Evolutionary conservation across 2,329 filamentous ascomycete species (phyloP), one percentile per base, ranked within the genome.

Genomic region (Talaromyces sp.): DNA sequence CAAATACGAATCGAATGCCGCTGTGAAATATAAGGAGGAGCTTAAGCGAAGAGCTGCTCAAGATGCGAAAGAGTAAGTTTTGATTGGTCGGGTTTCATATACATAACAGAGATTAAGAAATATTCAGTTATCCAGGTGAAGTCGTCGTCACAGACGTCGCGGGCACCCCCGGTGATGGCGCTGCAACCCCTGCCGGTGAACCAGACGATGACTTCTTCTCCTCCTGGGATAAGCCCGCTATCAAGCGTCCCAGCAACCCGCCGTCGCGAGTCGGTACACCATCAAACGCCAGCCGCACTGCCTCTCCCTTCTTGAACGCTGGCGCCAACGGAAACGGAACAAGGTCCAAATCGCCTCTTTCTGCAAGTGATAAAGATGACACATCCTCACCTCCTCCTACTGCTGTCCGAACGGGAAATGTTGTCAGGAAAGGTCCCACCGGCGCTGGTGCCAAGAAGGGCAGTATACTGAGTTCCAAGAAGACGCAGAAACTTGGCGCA

Each of bases 21-120:
- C 95, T 25, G 91, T 88, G 71, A 98, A 98, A 81, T 99, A 99
- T 82, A 99, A 99, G 84, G 94, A 97, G 64, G 94, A 98, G 78
- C 84, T 99, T 66, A 94, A 94, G 82, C 88, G 89, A 78, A 86
- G 94, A 71, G 92, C 92, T 61, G 90, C 89, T 51, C 85, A 88
- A 71, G 95, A 99, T 78, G 90, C 91, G 65, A 88, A 89, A 76
- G 90, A 95, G 91, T 97, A 84, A 71, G 90, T 79, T 34, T 29
- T 27, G 13, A 10, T n/a, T 34, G n/a, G n/a, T 58, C 1, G 15
- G n/a, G 40, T 2, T 40, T 49, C 2, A 40, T 13, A 43, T 34
- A 2, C 1, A 1, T 15, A 10, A 15, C n/a, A 11, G 43, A 60
- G 56, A 71, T 75, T 67, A 63, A 64, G 38, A 62, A 5, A 40